Evolutionary conservation across 345 rosid species (phyloP).

Genomic region (Salix brachista): DNA sequence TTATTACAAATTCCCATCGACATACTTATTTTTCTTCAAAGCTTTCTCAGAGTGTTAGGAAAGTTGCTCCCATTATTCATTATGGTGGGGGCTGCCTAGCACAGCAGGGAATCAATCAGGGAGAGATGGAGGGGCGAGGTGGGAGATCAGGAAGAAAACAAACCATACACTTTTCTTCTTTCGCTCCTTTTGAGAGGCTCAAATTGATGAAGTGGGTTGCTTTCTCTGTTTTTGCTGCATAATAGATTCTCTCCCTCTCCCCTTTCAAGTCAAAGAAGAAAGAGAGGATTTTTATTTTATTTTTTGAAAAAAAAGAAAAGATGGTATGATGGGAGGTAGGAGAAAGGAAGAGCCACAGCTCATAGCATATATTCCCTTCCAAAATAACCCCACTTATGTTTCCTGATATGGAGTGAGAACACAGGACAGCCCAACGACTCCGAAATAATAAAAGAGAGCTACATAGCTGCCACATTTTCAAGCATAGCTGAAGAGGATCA

Average conservation of each 20-base stretch:
- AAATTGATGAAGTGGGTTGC: constrained; percentile 32
- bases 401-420: constrained; percentile 74
- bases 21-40: constrained; percentile 10
- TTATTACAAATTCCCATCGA: constrained; percentile 26
- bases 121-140: constrained; percentile 14
- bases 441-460: constrained; percentile 35
- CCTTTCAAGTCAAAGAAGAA: constrained; percentile 53
- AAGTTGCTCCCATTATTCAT: constrained; percentile 44
- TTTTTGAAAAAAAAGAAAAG: constrained; percentile 12
- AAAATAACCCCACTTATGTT: constrained; percentile 68
- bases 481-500: constrained; percentile 22
- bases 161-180: constrained; percentile 61
- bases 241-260: constrained; percentile 44
- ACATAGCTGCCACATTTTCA: constrained; percentile 23
- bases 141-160: constrained; percentile 53
- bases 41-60: constrained; percentile 27
- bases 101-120: constrained; percentile 44
- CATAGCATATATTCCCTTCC: constrained; percentile 78
- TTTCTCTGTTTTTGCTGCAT: constrained; percentile 53
- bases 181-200: constrained; percentile 48
- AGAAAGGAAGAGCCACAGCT: constrained; percentile 53
- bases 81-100: constrained; percentile 51
- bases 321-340: constrained; percentile 27
- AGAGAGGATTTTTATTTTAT: constrained; percentile 10
- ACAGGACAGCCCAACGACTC: constrained; percentile 44